Conservation (phyloP, 106 monocot species). For the Acorus gramineus region DNA sequence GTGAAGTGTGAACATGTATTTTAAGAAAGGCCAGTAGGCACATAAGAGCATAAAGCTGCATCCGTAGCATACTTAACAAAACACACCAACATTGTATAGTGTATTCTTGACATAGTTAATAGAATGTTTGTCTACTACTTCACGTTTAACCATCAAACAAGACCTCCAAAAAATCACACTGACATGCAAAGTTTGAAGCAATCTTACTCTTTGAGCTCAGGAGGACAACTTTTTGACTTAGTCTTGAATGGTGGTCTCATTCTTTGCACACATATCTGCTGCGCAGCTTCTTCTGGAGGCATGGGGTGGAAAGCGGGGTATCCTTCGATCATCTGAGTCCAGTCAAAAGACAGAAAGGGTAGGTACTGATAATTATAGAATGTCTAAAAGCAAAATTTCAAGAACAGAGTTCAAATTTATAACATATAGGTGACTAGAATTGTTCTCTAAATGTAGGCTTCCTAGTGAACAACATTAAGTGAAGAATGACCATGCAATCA, state of each 20-base stretch:
- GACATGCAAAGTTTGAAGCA: neutral
- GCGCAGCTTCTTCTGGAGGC: constrained; percentile 44
- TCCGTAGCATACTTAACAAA: no score
- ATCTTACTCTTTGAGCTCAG: constrained; percentile 71
- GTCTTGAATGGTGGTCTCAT: constrained; percentile 64
- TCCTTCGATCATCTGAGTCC: constrained; percentile 85
- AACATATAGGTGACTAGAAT: no score
- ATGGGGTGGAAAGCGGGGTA: constrained; percentile 65
- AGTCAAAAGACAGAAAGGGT: constrained; percentile 5
- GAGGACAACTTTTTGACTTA: constrained; percentile 50
- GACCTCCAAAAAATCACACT: neutral
- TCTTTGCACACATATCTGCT: constrained; percentile 74
- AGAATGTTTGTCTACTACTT: neutral
- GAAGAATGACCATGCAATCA: no score
- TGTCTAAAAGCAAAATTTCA: no score
- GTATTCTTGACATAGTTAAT: neutral
- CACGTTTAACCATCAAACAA: neutral
- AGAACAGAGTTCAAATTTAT: no score
- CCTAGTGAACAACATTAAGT: no score
- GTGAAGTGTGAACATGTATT: no score
- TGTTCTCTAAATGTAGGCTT: no score
- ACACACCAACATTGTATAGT: no score
- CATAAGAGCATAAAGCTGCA: no score
- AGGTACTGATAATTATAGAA: no score
- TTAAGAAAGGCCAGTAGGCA: no score